phyloP scores from a whole-genome alignment of 305 asterid genomes.

The Fraxinus angustifolia region DNA sequence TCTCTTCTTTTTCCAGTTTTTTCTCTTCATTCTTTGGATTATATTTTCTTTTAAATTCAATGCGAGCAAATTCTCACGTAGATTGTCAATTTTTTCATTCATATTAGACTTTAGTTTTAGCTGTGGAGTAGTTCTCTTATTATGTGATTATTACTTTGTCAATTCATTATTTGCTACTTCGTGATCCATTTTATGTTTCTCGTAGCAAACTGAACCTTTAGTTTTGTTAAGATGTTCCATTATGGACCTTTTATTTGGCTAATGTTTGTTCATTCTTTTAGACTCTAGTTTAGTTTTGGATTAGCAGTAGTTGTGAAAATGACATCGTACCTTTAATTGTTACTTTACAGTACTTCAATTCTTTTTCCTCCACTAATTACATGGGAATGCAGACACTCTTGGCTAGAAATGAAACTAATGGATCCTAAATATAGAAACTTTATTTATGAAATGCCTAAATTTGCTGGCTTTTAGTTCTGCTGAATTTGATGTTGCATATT shows the following conservation, averaged over 20 bases:
- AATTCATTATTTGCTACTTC: neutral
- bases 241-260: neutral
- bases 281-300: neutral
- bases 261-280: neutral
- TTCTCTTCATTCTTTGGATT: neutral
- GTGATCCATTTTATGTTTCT: neutral
- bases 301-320: neutral
- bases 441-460: constrained; percentile 6
- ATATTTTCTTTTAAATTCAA: neutral
- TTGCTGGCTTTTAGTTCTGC: constrained; percentile 10
- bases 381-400: neutral
- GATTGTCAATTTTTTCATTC: neutral
- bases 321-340: neutral
- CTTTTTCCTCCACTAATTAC: constrained; percentile 2
- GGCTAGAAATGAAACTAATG: neutral
- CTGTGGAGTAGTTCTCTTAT: neutral
- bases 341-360: constrained; percentile 7
- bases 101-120: neutral
- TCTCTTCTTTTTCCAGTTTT: neutral
- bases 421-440: constrained; percentile 12
- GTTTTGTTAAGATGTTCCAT: neutral
- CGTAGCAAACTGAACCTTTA: neutral
- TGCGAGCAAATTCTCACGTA: neutral
- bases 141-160: neutral
- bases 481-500: constrained; percentile 25